phyloP scores from a whole-genome alignment of 768 basidiomycete genomes.

The Mycena maculata region DNA sequence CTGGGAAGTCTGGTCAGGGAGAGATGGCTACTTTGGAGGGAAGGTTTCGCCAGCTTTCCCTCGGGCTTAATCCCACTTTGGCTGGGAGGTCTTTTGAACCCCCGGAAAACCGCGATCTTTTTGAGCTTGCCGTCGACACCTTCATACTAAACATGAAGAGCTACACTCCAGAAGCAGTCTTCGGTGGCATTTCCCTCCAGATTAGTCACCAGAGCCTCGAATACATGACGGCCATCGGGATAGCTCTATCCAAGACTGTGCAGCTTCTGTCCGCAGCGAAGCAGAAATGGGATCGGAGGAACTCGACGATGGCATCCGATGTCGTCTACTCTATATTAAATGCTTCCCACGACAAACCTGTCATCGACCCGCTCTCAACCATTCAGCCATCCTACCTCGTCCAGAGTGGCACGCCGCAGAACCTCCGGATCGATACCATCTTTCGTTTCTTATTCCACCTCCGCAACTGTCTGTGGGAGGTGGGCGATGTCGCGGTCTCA shows the following conservation, averaged over 20 bases:
- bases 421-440: constrained; percentile 72
- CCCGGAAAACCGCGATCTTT: neutral
- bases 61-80: constrained; percentile 10
- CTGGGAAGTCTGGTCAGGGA: neutral
- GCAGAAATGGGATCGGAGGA: constrained; percentile 45
- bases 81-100: constrained; percentile 7
- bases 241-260: constrained; percentile 43
- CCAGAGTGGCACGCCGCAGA: constrained; percentile 76
- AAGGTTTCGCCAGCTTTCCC: constrained; percentile 9
- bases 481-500: constrained; percentile 38
- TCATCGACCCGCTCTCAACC: constrained; percentile 82
- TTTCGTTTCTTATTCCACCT: constrained; percentile 87
- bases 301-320: constrained; percentile 46
- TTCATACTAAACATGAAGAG: constrained; percentile 13
- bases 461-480: constrained; percentile 68
- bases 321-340: constrained; percentile 62
- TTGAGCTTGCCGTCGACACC: constrained; percentile 12
- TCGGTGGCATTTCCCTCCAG: constrained; percentile 32
- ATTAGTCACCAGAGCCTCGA: constrained; percentile 58
- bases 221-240: constrained; percentile 48
- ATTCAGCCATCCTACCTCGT: constrained; percentile 88
- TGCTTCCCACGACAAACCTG: constrained; percentile 59
- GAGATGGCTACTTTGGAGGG: constrained; percentile 9
- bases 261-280: constrained; percentile 39
- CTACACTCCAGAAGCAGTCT: constrained; percentile 1